Conservation (phyloP, 768 basidiomycete genomes). For the Pulveroboletus ravenelii region DNA sequence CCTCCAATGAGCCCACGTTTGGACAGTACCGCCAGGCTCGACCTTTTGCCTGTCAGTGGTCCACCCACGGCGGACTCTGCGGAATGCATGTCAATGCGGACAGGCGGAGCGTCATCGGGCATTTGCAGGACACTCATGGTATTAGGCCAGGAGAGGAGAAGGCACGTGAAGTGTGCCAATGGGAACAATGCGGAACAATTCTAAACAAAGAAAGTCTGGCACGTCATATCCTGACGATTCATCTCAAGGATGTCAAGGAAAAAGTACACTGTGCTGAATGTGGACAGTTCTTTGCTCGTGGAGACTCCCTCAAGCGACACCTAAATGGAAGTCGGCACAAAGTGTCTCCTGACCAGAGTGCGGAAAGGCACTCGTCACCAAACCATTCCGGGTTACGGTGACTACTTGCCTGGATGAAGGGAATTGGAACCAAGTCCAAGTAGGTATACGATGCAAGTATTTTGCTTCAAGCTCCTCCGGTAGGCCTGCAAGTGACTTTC, state of each 20-base stretch:
- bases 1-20: background rate
- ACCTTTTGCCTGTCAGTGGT: slow-evolving; percentile 13
- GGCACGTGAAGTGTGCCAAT: slow-evolving; percentile 10
- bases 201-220: slow-evolving; percentile 29
- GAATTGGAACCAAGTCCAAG: background rate
- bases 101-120: slow-evolving; percentile 16
- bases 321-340: slow-evolving; percentile 15
- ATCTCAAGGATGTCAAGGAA: slow-evolving; percentile 19
- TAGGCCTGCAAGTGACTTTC: background rate
- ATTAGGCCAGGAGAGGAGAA: slow-evolving; percentile 19
- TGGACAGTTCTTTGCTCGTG: slow-evolving; percentile 22
- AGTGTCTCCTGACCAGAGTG: background rate
- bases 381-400: background rate
- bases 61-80: slow-evolving; percentile 5
- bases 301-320: slow-evolving; percentile 29
- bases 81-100: background rate
- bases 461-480: background rate
- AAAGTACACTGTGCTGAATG: slow-evolving; percentile 13
- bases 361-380: background rate
- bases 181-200: slow-evolving; percentile 12
- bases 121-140: slow-evolving; percentile 12
- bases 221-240: slow-evolving; percentile 26
- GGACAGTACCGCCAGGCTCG: background rate
- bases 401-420: background rate
- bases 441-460: too few relatives aligned